These are phyloP conservation scores for Cerrena zonata DNA, from an alignment of 1,284 basidiomycete species.

Conservation along the genomic window DNA sequence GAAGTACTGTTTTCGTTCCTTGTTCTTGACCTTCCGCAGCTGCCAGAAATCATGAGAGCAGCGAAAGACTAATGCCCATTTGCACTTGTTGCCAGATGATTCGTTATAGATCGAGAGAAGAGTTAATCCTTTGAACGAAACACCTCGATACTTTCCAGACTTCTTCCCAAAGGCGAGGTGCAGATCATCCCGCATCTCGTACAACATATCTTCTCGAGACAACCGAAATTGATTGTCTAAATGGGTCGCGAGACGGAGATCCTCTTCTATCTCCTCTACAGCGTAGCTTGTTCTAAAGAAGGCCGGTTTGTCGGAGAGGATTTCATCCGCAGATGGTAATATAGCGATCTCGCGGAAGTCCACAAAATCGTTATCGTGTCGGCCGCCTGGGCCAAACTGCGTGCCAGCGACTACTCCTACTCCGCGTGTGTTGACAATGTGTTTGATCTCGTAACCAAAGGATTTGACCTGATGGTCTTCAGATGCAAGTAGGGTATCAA, in stretches of 20 bases:
- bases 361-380: slow-evolving; percentile 60
- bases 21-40: slow-evolving; percentile 30
- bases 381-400: slow-evolving; percentile 44
- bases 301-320: slow-evolving; percentile 37
- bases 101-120: slow-evolving; percentile 32
- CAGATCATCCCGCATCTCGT: slow-evolving; percentile 58
- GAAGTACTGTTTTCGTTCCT: slow-evolving; percentile 28
- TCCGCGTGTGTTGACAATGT: slow-evolving; percentile 32
- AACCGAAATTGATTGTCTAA: slow-evolving; percentile 64
- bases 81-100: slow-evolving; percentile 25
- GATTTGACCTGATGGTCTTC: slow-evolving; percentile 27
- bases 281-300: slow-evolving; percentile 41
- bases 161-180: slow-evolving; percentile 40
- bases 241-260: slow-evolving; percentile 38
- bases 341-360: slow-evolving; percentile 55
- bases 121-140: slow-evolving; percentile 36
- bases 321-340: slow-evolving; percentile 54
- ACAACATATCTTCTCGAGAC: slow-evolving; percentile 59
- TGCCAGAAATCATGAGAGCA: slow-evolving; percentile 39
- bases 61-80: slow-evolving; percentile 44
- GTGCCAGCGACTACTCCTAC: slow-evolving; percentile 16
- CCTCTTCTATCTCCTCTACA: slow-evolving; percentile 38
- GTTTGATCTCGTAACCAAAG: slow-evolving; percentile 39
- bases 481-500: slow-evolving; percentile 33
- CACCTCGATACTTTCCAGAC: slow-evolving; percentile 39